These are phyloP conservation scores for Puccinia polysora DNA, from an alignment of 1,284 basidiomycete species.

Conservation along the genomic window DNA sequence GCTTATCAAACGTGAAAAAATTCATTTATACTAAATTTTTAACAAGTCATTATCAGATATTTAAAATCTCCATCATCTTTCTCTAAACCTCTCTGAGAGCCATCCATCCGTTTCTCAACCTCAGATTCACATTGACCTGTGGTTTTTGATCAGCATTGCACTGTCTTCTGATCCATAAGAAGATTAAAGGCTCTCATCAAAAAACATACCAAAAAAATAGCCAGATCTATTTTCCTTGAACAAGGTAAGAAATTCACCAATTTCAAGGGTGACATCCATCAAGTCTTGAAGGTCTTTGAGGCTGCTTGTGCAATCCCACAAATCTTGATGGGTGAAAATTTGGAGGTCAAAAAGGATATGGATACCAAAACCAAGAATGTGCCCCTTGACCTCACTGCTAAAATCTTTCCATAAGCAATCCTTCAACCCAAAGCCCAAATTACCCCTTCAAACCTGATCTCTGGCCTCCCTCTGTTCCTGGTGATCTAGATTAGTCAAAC, in stretches of 20 bases:
- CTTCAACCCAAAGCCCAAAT: slow-evolving; percentile 58
- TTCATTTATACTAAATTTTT: slow-evolving; percentile 77
- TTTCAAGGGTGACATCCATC: slow-evolving; percentile 87
- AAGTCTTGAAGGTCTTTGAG: slow-evolving; percentile 92
- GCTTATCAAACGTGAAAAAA: slow-evolving; percentile 87
- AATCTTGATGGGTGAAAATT: slow-evolving; percentile 77
- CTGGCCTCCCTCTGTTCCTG: too few relatives aligned
- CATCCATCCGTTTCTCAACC: background rate
- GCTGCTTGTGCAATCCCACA: slow-evolving; percentile 76
- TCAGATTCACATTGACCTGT: background rate
- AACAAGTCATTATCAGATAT: slow-evolving; percentile 82
- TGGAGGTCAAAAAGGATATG: slow-evolving; percentile 96
- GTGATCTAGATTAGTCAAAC: background rate
- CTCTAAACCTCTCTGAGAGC: too few relatives aligned
- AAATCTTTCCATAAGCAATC: slow-evolving; percentile 76
- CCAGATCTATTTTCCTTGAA: slow-evolving; percentile 58
- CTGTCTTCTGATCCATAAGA: background rate
- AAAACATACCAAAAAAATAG: slow-evolving; percentile 62
- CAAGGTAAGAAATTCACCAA: slow-evolving; percentile 60
- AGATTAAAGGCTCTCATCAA: slow-evolving; percentile 73
- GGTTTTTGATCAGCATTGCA: background rate
- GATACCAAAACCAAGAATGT: slow-evolving; percentile 73
- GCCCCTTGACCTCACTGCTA: slow-evolving; percentile 64
- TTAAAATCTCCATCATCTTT: slow-evolving; percentile 47
- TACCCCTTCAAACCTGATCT: slow-evolving; percentile 58